Evolutionary conservation across 805 yeast genomes (phyloP).

Genomic region (Naumovozyma dairenensis): DNA sequence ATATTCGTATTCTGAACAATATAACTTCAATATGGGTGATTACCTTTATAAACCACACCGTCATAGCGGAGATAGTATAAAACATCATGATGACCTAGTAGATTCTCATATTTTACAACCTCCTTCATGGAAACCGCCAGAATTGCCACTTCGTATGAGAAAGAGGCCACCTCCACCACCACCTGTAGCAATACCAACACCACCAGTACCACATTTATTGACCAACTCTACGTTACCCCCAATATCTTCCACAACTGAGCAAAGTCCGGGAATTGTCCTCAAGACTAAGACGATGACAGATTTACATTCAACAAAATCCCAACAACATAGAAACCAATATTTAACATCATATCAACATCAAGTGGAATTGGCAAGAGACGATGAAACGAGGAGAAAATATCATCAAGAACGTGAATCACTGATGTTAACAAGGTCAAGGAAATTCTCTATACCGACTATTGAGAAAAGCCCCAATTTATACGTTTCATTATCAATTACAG

Average conservation of each 20-base stretch:
- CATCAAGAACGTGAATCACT: not conserved
- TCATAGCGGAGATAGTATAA: not conserved
- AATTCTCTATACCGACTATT: constrained; percentile 30
- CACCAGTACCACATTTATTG: constrained; percentile 4
- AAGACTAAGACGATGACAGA: not conserved
- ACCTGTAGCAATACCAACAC: constrained; percentile 18
- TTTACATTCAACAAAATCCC: not conserved
- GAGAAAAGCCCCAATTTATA: constrained; percentile 31
- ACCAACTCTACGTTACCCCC: no score
- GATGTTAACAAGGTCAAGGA: not conserved
- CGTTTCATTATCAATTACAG: constrained; percentile 44
- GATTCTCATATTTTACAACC: constrained; percentile 4
- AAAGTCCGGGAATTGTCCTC: not conserved
- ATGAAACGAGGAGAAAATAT: no score
- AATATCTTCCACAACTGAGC: no score
- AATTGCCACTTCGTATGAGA: constrained; percentile 18
- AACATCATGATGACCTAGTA: not conserved
- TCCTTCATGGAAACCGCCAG: constrained; percentile 19
- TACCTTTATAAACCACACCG: constrained; percentile 11
- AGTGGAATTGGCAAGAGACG: no score
- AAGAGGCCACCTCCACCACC: constrained; percentile 25
- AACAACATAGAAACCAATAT: not conserved
- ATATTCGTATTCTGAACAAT: constrained; percentile 21
- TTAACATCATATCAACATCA: not conserved
- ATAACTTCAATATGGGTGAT: constrained; percentile 16